phyloP scores from a whole-genome alignment of 306 rosid species.

The Sindora glabra region DNA sequence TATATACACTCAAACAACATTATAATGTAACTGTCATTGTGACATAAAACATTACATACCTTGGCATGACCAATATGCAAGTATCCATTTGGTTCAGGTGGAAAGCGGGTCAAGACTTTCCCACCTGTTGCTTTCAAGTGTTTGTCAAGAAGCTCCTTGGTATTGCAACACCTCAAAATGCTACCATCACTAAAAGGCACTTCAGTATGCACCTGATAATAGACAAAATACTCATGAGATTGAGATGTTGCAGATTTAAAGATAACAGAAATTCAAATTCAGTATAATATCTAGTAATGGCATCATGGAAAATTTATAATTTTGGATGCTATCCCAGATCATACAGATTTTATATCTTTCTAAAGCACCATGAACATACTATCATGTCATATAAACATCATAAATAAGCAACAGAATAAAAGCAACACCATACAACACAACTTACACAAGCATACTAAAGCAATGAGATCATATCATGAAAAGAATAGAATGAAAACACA shows the following conservation, averaged over 20 bases:
- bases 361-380: neutral
- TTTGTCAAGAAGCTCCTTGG: slow-evolving; percentile 70
- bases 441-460: neutral
- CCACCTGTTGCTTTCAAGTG: slow-evolving; percentile 65
- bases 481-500: neutral
- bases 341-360: neutral
- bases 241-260: slow-evolving; percentile 9
- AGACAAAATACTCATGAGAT: no score
- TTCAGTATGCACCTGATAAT: slow-evolving; percentile 88
- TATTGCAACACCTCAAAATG: slow-evolving; percentile 78
- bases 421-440: no score
- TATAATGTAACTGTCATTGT: no score
- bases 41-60: slow-evolving; percentile 36
- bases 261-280: neutral
- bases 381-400: no score
- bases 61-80: slow-evolving; percentile 98
- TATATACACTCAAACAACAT: neutral
- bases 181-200: slow-evolving; percentile 81
- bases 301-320: no score
- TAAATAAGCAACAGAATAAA: no score
- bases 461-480: neutral
- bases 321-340: slow-evolving; percentile 6
- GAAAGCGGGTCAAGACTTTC: slow-evolving; percentile 87
- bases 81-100: slow-evolving; percentile 99
- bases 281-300: neutral